phyloP scores from a whole-genome alignment of 441 rosid species.

The Gossypium davidsonii region DNA sequence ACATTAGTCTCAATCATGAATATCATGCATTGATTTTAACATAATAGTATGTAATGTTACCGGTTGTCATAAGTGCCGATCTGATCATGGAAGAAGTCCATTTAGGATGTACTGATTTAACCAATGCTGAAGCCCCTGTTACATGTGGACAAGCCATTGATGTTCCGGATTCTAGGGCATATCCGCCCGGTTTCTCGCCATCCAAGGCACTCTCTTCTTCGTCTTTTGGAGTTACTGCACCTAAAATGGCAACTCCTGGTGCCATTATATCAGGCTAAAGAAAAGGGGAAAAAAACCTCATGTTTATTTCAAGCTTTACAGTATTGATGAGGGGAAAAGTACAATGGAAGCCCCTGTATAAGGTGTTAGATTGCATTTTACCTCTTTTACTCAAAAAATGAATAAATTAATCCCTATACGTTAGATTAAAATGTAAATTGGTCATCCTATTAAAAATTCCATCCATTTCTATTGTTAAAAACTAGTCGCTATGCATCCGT shows the following conservation, averaged over 20 bases:
- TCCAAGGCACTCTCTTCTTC: constrained; percentile 22
- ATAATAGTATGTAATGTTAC: constrained; percentile 18
- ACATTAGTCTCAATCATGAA: background rate
- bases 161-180: constrained; percentile 57
- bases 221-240: constrained; percentile 40
- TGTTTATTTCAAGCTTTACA: background rate
- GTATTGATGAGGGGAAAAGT: too few species aligned
- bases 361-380: too few species aligned
- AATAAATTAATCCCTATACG: fast-evolving
- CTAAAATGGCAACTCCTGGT: constrained; percentile 71
- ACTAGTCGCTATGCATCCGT: too few species aligned
- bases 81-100: constrained; percentile 71
- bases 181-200: constrained; percentile 29
- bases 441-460: too few species aligned
- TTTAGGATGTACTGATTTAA: constrained; percentile 42
- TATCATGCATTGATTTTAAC: background rate
- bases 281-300: background rate
- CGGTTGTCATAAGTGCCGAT: constrained; percentile 84
- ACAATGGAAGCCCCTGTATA: too few species aligned
- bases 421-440: too few species aligned
- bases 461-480: too few species aligned
- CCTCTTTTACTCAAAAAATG: too few species aligned
- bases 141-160: constrained; percentile 92
- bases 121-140: constrained; percentile 57
- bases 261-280: constrained; percentile 73